Percentiles rank a stretch among this genome's conserved stretches.
Conservation (phyloP, 2,329 filamentous ascomycete genomes). For the Diplodia mutila region DNA sequence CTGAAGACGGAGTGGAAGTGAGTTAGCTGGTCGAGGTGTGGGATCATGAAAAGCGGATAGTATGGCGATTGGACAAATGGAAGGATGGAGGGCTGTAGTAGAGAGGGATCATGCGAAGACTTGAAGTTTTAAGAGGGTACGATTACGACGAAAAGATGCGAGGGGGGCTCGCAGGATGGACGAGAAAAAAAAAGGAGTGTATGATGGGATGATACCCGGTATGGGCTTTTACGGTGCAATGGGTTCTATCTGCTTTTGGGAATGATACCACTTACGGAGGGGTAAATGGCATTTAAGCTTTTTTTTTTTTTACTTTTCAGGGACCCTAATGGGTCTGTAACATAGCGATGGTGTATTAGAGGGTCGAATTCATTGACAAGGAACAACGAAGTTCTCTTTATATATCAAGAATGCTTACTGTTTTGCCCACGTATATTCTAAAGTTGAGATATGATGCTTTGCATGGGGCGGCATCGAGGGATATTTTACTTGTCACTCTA, state of each 20-base stretch:
- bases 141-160: background rate
- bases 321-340: background rate
- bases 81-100: background rate
- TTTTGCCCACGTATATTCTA: no score
- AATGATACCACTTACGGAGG: background rate
- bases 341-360: background rate
- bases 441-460: no score
- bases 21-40: background rate
- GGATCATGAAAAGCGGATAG: background rate
- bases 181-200: background rate
- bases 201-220: background rate
- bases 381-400: no score
- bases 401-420: no score
- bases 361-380: no score
- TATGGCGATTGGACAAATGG: background rate
- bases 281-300: background rate
- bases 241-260: background rate
- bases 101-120: background rate
- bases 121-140: background rate
- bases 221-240: background rate
- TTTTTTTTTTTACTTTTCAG: background rate
- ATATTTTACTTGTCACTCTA: no score
- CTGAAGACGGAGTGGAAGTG: slow-evolving; percentile 60
- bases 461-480: no score
- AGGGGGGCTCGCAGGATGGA: background rate